Percentiles rank a stretch among this genome's conserved stretches.
Evolutionary conservation across 345 rosid genomes (phyloP).

Genomic region (Euphorbia peplus): DNA sequence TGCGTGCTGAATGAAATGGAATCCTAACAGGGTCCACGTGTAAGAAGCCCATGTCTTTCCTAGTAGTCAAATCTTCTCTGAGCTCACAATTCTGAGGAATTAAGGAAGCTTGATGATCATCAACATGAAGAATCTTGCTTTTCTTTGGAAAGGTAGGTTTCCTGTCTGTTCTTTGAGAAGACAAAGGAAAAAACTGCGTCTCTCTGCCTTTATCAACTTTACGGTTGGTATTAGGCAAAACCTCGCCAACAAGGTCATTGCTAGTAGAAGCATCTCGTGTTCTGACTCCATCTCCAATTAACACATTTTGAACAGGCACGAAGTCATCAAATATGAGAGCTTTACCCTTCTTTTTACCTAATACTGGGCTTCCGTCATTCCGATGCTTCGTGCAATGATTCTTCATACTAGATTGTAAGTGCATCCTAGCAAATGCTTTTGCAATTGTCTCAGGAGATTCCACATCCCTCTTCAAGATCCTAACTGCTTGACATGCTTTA

Average conservation of each 20-base stretch:
- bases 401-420: conserved; percentile 31
- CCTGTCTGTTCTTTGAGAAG: conserved; percentile 38
- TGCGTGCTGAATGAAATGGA: conserved; percentile 33
- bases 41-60: conserved; percentile 29
- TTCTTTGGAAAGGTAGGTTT: conserved; percentile 46
- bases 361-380: conserved; percentile 34
- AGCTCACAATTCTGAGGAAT: conserved; percentile 31
- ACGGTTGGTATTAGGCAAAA: conserved; percentile 22
- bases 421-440: conserved; percentile 27
- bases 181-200: conserved; percentile 35
- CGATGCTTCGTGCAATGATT: conserved; percentile 34
- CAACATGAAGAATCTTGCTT: conserved; percentile 37
- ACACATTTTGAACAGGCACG: conserved; percentile 28
- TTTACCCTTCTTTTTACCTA: conserved; percentile 51
- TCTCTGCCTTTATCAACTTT: conserved; percentile 35
- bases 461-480: conserved; percentile 22
- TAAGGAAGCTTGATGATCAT: conserved; percentile 31
- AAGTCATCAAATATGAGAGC: conserved; percentile 34
- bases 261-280: conserved; percentile 24
- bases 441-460: conserved; percentile 27
- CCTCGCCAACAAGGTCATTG: conserved; percentile 22
- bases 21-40: conserved; percentile 21
- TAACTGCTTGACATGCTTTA: conserved; percentile 30
- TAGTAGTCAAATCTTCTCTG: conserved; percentile 30
- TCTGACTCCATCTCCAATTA: conserved; percentile 30